A percentile compares a stretch with the other conserved stretches of the same genome.
Evolutionary conservation across 495 filamentous ascomycete species (phyloP).

Genomic region (Annulohypoxylon stygium): DNA sequence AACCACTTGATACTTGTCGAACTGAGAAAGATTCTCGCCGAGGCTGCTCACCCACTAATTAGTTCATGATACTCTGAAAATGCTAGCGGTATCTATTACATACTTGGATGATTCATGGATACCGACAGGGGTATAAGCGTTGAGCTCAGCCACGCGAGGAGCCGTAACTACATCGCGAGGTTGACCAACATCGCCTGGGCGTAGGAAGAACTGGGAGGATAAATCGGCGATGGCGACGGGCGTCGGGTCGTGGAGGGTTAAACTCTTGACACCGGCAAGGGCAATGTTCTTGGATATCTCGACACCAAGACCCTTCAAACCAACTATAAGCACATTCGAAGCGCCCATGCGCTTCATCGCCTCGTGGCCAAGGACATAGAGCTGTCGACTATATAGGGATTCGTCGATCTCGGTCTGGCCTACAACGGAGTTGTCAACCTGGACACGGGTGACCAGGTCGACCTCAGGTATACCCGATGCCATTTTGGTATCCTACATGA

Average conservation of each 20-base stretch:
- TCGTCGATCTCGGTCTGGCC: conserved; percentile 86
- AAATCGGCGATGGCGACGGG: conserved; percentile 86
- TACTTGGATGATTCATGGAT: conserved; percentile 72
- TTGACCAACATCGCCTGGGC: conserved; percentile 88
- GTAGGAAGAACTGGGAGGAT: conserved; percentile 97
- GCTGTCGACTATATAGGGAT: conserved; percentile 95
- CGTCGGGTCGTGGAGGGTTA: conserved; percentile 89
- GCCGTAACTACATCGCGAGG: conserved; percentile 87
- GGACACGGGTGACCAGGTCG: conserved; percentile 81
- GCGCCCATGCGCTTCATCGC: conserved; percentile 99
- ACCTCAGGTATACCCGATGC: conserved; percentile 60
- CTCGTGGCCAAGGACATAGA: conserved; percentile 98
- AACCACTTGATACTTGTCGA: conserved; percentile 90
- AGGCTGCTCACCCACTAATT: conserved; percentile 59
- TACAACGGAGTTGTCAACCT: conserved; percentile 76
- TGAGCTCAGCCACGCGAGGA: conserved; percentile 91
- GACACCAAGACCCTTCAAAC: conserved; percentile 92
- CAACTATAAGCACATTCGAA: conserved; percentile 93
- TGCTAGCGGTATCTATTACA: conserved; percentile 10
- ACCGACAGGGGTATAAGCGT: conserved; percentile 92
- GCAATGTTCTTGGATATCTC: conserved; percentile 99
- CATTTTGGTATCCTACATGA: conserved; percentile 56
- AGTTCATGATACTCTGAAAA: conserved; percentile 16
- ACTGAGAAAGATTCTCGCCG: conserved; percentile 75
- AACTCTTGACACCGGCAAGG: conserved; percentile 86